Evolutionary conservation across 2,329 filamentous ascomycete genomes (phyloP).

Genomic region (Talaromyces sp.): DNA sequence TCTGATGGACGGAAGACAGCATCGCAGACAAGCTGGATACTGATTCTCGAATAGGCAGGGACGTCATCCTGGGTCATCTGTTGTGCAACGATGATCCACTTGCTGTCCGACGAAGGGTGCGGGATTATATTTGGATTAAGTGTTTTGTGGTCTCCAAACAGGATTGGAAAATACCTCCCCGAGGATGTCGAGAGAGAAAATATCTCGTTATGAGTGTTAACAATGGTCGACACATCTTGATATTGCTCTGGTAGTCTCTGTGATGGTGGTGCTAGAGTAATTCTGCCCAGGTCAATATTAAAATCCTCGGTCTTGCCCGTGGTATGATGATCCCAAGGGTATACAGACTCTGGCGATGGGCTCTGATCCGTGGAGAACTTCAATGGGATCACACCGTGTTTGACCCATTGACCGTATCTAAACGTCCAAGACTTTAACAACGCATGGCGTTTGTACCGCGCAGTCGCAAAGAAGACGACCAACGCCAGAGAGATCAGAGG

Average conservation of each 20-base stretch:
- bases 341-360: neutral
- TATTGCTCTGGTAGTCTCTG: neutral
- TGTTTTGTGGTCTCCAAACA: neutral
- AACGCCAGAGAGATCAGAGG: neutral
- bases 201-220: neutral
- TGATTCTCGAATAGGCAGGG: neutral
- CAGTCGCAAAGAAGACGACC: neutral
- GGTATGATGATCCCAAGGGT: neutral
- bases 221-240: neutral
- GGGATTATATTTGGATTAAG: neutral
- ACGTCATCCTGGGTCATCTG: neutral
- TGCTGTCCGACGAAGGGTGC: neutral
- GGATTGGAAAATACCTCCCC: neutral
- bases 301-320: neutral
- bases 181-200: neutral
- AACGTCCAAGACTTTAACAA: neutral
- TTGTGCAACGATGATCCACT: conserved; percentile 2
- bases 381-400: neutral
- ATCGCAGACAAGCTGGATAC: neutral
- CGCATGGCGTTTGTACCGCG: neutral
- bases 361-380: neutral
- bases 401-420: neutral
- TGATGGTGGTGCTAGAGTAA: neutral
- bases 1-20: neutral
- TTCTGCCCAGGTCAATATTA: neutral